Percentiles rank a stretch among this genome's conserved stretches.
phyloP scores from a whole-genome alignment of 2,329 filamentous ascomycete genomes.

The Beauveria brongniartii region DNA sequence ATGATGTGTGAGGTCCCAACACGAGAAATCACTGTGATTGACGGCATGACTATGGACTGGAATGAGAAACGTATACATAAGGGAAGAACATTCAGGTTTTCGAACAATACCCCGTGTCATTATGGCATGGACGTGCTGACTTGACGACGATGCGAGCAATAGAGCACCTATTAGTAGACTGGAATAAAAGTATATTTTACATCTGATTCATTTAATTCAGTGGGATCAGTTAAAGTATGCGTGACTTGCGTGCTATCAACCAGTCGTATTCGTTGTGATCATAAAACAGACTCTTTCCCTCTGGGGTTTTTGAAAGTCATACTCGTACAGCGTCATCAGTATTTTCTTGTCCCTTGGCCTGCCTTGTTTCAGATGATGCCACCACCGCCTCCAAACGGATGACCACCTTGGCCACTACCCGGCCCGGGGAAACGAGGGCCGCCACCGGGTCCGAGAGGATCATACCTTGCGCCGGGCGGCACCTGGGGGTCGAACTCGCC shows the following conservation, averaged over 20 bases:
- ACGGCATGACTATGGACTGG: not conserved
- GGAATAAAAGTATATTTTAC: not conserved
- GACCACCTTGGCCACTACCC: constrained; percentile 29
- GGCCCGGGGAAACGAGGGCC: constrained; percentile 38
- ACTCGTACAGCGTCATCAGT: not conserved
- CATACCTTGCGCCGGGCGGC: constrained; percentile 85
- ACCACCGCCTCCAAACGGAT: constrained; percentile 22
- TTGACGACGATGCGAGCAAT: not conserved
- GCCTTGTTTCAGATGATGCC: constrained; percentile 23
- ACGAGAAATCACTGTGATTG: not conserved
- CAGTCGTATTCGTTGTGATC: not conserved
- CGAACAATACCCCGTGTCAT: not conserved
- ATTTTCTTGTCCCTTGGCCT: not conserved
- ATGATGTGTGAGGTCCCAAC: not conserved
- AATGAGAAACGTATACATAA: not conserved
- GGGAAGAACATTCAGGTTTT: not conserved
- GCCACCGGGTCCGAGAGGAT: constrained; percentile 69
- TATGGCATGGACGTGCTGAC: not conserved
- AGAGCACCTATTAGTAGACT: not conserved
- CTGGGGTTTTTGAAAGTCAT: not conserved
- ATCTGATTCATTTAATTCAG: not conserved
- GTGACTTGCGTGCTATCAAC: not conserved
- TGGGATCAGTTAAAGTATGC: no score
- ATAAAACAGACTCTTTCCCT: not conserved
- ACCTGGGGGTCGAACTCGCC: constrained; percentile 53